A percentile compares a stretch with the other conserved stretches of the same genome.
Evolutionary conservation across 257 asterid genomes (phyloP).

Genomic region (Ophiorrhiza pumila): DNA sequence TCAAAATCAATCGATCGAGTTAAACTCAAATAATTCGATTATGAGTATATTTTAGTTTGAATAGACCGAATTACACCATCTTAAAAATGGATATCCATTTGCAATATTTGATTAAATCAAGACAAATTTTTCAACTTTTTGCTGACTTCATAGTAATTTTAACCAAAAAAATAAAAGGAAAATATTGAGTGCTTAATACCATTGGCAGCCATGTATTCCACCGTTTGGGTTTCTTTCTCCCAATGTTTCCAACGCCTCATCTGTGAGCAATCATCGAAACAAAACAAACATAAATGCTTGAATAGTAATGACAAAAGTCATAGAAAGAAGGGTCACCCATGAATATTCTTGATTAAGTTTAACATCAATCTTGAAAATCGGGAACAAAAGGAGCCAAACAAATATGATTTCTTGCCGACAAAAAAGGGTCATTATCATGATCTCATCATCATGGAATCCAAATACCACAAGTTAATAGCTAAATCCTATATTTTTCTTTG

Average conservation of each 20-base stretch:
- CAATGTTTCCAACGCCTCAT: conserved; percentile 77
- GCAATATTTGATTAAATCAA: neutral
- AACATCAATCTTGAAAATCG: too few species aligned
- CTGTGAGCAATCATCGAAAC: conserved; percentile 21
- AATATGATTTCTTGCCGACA: neutral
- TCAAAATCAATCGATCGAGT: too few species aligned
- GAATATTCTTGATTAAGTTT: neutral
- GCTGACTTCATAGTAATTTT: too few species aligned
- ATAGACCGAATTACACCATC: too few species aligned
- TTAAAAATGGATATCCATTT: too few species aligned
- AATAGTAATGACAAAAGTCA: neutral
- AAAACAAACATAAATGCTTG: neutral
- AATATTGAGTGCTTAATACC: conserved; percentile 34
- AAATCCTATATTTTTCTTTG: neutral
- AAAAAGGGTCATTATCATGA: neutral
- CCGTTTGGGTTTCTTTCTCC: conserved; percentile 71
- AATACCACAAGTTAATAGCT: neutral
- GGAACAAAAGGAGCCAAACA: too few species aligned
- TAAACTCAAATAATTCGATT: too few species aligned
- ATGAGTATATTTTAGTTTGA: too few species aligned
- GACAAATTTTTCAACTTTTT: too few species aligned
- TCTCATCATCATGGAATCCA: neutral
- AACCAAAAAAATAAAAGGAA: neutral
- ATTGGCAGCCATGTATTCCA: conserved; percentile 62
- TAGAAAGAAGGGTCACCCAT: neutral